Evolutionary conservation across 2,329 filamentous ascomycete species (phyloP), one percentile per base, ranked within the genome.

Genomic region (Botrytis galanthina): DNA sequence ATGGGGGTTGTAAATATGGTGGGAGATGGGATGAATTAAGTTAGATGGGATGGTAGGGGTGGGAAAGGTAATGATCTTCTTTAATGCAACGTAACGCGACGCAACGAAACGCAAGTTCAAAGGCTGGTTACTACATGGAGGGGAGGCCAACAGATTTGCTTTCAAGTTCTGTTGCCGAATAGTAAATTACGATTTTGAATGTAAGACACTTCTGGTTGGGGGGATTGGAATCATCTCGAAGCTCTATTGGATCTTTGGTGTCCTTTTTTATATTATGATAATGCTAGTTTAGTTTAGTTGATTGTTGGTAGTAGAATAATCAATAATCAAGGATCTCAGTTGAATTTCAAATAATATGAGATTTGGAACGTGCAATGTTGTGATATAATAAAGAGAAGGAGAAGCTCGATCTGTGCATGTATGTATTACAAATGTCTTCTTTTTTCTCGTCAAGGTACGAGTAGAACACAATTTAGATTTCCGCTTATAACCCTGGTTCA

Each of bases 161-260:
- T 66, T 35, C 44, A 16, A 37, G 32, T 48, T 48, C 18, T 48
- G 26, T 32, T 48, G 18, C n/a, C n/a, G 7, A 29, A 57, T 57
- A n/a, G 51, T 18, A 29, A 57, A 57, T 57, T 29, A 29, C 7
- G n/a, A 57, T 48, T 48, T 48, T 48, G 46, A 44, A 48, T 35
- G 63, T 18, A 66, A 66, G 63, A 66, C 48, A 54, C 48, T 48
- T 66, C 63, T 66, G 44, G 42, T 66, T n/a, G 7, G 44, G 62
- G 29, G 29, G 32, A 44, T 29, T 10, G 29, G 20, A 37, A 37
- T 48, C 20, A 48, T 37, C 22, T 7, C 26, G n/a, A 48, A 29
- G n/a, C 51, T 29, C n/a, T 32, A 20, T 9, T 66, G 63, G 29
- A 46, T 26, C 42, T 32, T n/a, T 44, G n/a, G 42, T 29, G 14